Percentiles rank a stretch among this genome's conserved stretches.
These are phyloP conservation scores for Papiliotrema laurentii DNA, from an alignment of 1,284 basidiomycete species.

Conservation along the genomic window DNA sequence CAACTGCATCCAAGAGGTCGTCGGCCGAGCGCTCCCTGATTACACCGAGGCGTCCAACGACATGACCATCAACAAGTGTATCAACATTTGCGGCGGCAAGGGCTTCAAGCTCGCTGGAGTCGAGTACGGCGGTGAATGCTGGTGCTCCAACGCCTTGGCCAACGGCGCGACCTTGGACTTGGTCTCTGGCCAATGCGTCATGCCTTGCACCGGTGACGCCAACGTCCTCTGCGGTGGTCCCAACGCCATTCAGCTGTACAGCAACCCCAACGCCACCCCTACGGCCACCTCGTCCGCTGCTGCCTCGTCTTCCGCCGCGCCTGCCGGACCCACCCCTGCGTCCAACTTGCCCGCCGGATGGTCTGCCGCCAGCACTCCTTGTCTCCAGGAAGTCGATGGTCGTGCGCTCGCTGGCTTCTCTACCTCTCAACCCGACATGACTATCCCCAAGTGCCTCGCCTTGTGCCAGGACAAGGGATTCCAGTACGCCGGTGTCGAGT, in stretches of 20 bases:
- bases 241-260: background rate
- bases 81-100: conserved; percentile 6
- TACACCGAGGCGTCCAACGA: conserved; percentile 8
- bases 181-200: conserved; percentile 14
- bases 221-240: conserved; percentile 12
- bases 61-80: conserved; percentile 26
- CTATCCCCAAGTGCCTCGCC: conserved; percentile 7
- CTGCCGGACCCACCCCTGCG: background rate
- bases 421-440: conserved; percentile 10
- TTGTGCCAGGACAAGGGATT: conserved; percentile 5
- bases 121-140: conserved; percentile 28
- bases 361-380: conserved; percentile 10
- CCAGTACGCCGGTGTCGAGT: conserved; percentile 9
- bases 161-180: conserved; percentile 21
- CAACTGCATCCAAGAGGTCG: conserved; percentile 29
- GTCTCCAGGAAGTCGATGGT: conserved; percentile 5
- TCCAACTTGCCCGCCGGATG: conserved; percentile 7
- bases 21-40: conserved; percentile 25
- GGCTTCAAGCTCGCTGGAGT: conserved; percentile 7
- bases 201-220: conserved; percentile 27
- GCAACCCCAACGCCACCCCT: conserved; percentile 30
- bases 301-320: conserved; percentile 1
- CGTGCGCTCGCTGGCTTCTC: conserved; percentile 11
- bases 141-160: conserved; percentile 16
- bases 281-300: conserved; percentile 5